Percentiles rank a stretch among this genome's conserved stretches.
Conservation (phyloP, 176 grass and related monocot genomes). For the Tillandsia fasciculata region DNA sequence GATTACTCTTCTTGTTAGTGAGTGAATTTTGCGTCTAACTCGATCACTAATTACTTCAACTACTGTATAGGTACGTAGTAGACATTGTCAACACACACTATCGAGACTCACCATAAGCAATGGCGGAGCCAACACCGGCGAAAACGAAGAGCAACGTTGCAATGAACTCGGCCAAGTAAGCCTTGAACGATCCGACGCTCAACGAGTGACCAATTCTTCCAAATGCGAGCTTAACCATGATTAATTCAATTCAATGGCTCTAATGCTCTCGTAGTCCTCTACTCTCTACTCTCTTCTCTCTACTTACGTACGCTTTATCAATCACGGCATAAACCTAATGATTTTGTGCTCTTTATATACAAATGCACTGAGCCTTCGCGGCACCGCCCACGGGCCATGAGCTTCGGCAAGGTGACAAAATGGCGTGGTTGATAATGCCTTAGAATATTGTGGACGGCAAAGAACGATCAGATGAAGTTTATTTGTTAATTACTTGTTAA, state of each 20-base stretch:
- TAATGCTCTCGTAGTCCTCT: neutral
- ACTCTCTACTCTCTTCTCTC: neutral
- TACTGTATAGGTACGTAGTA: too few species aligned
- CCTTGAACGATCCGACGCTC: slow-evolving; percentile 16
- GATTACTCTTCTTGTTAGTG: too few species aligned
- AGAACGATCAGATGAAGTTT: neutral
- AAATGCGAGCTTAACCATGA: slow-evolving; percentile 23
- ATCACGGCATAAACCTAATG: neutral
- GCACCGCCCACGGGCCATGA: neutral
- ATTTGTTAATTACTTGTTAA: neutral
- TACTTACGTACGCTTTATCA: neutral
- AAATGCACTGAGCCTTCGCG: neutral
- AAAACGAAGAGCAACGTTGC: slow-evolving; percentile 38
- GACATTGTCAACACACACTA: too few species aligned
- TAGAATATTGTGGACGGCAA: neutral
- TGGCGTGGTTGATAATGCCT: neutral
- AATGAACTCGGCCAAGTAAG: slow-evolving; percentile 40
- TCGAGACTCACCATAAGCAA: slow-evolving; percentile 24
- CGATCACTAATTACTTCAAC: too few species aligned
- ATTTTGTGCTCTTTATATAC: neutral
- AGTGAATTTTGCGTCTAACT: too few species aligned
- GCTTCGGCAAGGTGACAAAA: neutral
- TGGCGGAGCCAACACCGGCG: slow-evolving; percentile 34
- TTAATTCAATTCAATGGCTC: neutral
- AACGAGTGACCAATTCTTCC: slow-evolving; percentile 29